Conservation (phyloP, 768 basidiomycete genomes). For the Podaxis pistillaris region DNA sequence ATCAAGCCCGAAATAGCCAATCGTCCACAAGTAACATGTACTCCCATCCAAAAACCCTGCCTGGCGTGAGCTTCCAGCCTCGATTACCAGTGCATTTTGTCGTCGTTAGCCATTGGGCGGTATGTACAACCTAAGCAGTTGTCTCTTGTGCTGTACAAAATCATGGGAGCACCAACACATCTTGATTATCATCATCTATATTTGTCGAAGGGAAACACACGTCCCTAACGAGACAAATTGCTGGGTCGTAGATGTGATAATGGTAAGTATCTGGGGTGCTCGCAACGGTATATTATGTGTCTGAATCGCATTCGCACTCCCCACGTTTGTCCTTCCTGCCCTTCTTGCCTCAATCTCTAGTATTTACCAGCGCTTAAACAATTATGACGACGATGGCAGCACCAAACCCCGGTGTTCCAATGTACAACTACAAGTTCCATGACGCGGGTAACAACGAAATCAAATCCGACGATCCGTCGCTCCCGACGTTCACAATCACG, state of each 20-base stretch:
- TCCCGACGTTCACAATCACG: constrained; percentile 12
- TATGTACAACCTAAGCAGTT: background rate
- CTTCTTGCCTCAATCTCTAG: background rate
- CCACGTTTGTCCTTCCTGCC: background rate
- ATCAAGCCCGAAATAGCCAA: no score
- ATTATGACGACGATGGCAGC: background rate
- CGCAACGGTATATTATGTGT: background rate
- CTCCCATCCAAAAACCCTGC: no score
- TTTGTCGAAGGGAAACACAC: background rate
- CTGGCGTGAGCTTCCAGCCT: no score
- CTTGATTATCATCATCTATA: background rate
- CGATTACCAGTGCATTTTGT: no score
- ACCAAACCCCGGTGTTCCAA: background rate
- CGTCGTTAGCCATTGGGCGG: no score
- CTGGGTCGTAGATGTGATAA: background rate
- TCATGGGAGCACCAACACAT: background rate
- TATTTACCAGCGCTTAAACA: background rate
- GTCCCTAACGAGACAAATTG: background rate
- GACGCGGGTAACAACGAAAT: constrained; percentile 17
- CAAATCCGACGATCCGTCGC: background rate
- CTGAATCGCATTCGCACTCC: background rate
- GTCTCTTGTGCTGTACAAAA: background rate
- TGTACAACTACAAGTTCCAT: constrained; percentile 7
- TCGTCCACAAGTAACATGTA: no score
- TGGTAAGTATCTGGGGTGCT: background rate